phyloP scores from a whole-genome alignment of 2,329 filamentous ascomycete species.

The Fusarium sp. region DNA sequence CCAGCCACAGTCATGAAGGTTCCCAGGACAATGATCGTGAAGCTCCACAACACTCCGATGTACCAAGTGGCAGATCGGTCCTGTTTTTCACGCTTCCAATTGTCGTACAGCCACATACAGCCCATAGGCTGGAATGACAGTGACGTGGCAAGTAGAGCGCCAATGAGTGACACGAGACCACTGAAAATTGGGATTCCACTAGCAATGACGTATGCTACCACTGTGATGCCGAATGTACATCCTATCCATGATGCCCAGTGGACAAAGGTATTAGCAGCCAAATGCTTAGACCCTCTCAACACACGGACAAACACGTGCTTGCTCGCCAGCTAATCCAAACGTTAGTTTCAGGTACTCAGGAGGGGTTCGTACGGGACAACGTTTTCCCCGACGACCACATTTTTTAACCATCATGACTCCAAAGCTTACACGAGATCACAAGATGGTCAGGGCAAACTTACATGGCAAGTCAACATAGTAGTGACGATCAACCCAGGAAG shows the following conservation, averaged over 20 bases:
- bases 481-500: constrained; percentile 48
- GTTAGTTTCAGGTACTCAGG: rapidly evolving
- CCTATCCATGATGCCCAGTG: constrained; percentile 51
- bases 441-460: constrained; percentile 28
- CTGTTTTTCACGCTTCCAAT: constrained; percentile 28
- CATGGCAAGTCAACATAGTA: constrained; percentile 45
- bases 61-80: constrained; percentile 7
- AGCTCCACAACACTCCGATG: constrained; percentile 6
- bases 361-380: neutral
- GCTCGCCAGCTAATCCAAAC: constrained; percentile 12
- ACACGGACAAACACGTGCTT: constrained; percentile 36
- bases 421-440: neutral
- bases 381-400: neutral
- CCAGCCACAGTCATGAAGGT: constrained; percentile 57
- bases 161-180: constrained; percentile 47
- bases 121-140: constrained; percentile 49
- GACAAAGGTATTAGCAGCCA: constrained; percentile 44
- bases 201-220: constrained; percentile 48
- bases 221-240: constrained; percentile 43
- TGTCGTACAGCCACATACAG: constrained; percentile 49
- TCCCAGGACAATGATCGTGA: constrained; percentile 14
- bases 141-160: constrained; percentile 48
- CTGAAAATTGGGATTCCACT: constrained; percentile 45
- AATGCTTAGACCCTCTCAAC: constrained; percentile 48
- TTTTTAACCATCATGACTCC: neutral